Evolutionary conservation across 768 basidiomycete genomes (phyloP), one percentile per base, ranked within the genome.

Genomic region (Trametes cingulata): DNA sequence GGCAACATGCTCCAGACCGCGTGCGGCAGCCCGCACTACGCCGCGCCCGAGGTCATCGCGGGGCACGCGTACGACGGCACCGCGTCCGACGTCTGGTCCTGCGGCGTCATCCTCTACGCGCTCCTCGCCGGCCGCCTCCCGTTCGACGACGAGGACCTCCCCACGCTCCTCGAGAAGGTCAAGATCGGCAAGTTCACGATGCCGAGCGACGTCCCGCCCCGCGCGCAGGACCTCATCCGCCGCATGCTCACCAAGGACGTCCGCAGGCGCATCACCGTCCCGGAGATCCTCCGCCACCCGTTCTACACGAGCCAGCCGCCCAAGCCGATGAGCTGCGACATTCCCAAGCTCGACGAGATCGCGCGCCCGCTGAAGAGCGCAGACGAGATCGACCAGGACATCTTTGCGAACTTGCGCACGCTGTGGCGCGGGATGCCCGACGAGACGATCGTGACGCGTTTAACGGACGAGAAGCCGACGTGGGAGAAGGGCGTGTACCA

Each of bases 401-500:
- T 98, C 65, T 86, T 98, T 68, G 85, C 84, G 24, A 98, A 98
- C 74, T 75, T 99, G 24, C 85, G 84, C 65, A 95, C 93, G 3
- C 79, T 99, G n/a, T 99, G 95, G 95, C 86, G 89, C 57, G 91
- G 84, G 9, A 83, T 85, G 1, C 75, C 85, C 2, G 92, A 95
- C 54, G 81, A 82, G 10, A 86, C 89, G 29, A 85, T 98, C 55
- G 78, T 86, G 49, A 79, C 82, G 49, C 86, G 83, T 53, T 77
- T 99, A 67, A 79, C 75, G 69, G 86, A 80, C 67, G 67, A 76
- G 52, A 84, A 87, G 56, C 85, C 85, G 51, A 95, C 90, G 27
- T 95, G 93, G 91, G 93, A 98, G 72, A 98, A 99, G 75, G 93
- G 92, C 0, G 91, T 98, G 48, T 99, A 99, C 73, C 87, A 91